Evolutionary conservation across 2,329 filamentous ascomycete species (phyloP), one percentile per base, ranked within the genome.

Genomic region (Calonectria honghensis): DNA sequence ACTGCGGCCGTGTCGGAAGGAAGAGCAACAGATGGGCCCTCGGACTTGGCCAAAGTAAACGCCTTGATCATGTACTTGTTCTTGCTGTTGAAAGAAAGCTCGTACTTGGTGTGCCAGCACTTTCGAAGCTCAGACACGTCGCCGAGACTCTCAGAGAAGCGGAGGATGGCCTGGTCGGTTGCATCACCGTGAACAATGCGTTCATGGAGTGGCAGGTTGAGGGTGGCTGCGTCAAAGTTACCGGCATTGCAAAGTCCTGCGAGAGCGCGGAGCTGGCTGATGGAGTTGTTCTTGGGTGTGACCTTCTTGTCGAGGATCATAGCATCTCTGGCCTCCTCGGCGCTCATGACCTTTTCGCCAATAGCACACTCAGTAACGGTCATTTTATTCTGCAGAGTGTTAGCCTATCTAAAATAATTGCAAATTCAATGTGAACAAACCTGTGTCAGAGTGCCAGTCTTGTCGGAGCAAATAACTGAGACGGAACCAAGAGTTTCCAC

Each of bases 11-110:
- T 73, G 24, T 78, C 73, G 0, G 68, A 37, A 0, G 74, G 70
- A 54, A 77, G 41, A 4, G 71, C 67, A 41, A 80, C 84, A 80
- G 77, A 86, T 84, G 86, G 79, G 59, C 88, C 87, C 10, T 80
- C 80, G 0, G 82, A 81, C 37, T 85, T 81, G 2, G 83, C 84
- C 50, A 89, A 77, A 3, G 87, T 87, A 64, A 93, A 90, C 0
- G 92, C 89, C 41, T 91, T 89, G 70, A 96, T 90, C 91, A 95
- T 96, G 82, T 92, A 96, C 84, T 96, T 96, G 85, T 95, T 96
- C 87, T 95, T 95, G 85, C 93, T 95, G 85, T 96, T 96, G 83
- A 96, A 96, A 0, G 93, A 91, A 35, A 95, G 86, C 69, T 94
- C 91, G 78, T 92, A 95, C 2, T 90, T 89, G 68, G 90, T 92